Evolutionary conservation across 1,139 yeast genomes (phyloP), one percentile per base, ranked within the genome.

Genomic region (Yamadazyma membranifaciens): DNA sequence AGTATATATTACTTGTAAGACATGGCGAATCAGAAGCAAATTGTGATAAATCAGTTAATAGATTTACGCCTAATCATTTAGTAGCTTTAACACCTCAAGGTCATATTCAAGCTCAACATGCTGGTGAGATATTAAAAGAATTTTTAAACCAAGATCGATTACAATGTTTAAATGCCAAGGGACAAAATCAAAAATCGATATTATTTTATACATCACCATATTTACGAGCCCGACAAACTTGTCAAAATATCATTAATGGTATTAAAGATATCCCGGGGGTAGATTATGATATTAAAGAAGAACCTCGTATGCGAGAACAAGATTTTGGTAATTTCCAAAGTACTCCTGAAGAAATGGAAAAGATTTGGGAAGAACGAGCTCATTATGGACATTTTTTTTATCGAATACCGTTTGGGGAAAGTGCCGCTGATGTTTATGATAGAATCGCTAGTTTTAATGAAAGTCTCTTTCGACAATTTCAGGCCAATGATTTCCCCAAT

Each of bases 11-110:
- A 37, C 69, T 89, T 22, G 81, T 89, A 10, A 80, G 96, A 51
- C 97, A 89, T 59, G 97, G 96, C 27, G 96, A 89, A 57, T 83
- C 92, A 3, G 95, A 87, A 55, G 94, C 96, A 11, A 89, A 89
- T 62, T 78, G 73, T 54, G 95, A 89, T 60, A 87, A 88, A 56
- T 65, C 81, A 2, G 91, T 89, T 40, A 88, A 89, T 57, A 67
- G 83, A 43, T 69, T 73, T 50, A 78, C 83, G 0, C 87, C 96
- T 2, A 88, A 89, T 60, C 96, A 89, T 62, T 67, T 74, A 50
- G 85, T 89, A 2, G 77, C 83, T 3, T 64, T 89, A 36, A 89
- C 96, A 0, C 69, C 65, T 9, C 63, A 65, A 9, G 97, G 97
- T 1, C 82, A 78, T 53, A 56, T 56, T 14, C 89, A 84, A 55